These are phyloP conservation scores for Arabidopsis arenosa DNA, from an alignment of 345 rosid species.

Conservation along the genomic window DNA sequence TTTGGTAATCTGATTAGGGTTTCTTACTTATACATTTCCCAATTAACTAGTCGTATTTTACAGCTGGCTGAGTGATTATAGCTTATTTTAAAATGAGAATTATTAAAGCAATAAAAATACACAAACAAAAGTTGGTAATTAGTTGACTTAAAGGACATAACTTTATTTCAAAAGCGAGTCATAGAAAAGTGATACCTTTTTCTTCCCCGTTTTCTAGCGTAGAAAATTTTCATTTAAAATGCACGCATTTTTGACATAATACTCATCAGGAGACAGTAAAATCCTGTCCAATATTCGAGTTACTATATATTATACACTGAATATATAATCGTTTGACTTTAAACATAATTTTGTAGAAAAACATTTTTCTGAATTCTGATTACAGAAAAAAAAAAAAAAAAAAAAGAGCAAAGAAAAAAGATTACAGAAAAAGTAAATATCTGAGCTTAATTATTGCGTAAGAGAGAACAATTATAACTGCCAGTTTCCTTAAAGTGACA, in stretches of 20 bases:
- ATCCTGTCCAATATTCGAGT: background rate
- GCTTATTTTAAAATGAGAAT: background rate
- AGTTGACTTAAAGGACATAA: slow-evolving; percentile 35
- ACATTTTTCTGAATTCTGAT: background rate
- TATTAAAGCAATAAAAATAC: slow-evolving; percentile 22
- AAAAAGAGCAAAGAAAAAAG: background rate
- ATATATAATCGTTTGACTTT: background rate
- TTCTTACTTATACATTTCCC: slow-evolving; percentile 10
- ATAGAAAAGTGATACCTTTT: slow-evolving; percentile 24
- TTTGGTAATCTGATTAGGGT: slow-evolving; percentile 28
- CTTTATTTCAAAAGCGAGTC: slow-evolving; percentile 38
- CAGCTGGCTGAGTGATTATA: slow-evolving; percentile 39
- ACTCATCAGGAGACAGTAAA: too few relatives aligned
- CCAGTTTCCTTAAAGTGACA: slow-evolving; percentile 36
- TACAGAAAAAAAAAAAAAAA: background rate
- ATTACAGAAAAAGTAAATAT: background rate
- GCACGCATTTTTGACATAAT: background rate
- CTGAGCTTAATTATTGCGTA: slow-evolving; percentile 33
- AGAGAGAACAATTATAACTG: slow-evolving; percentile 41
- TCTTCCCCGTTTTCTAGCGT: slow-evolving; percentile 23
- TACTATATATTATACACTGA: background rate
- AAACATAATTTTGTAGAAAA: background rate
- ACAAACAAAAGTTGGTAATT: slow-evolving; percentile 37
- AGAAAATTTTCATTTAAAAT: background rate
- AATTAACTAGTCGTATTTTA: background rate